Base-by-base conservation (phyloP, 2,329 filamentous ascomycete species). In the Elsinoe arachidis region DNA sequence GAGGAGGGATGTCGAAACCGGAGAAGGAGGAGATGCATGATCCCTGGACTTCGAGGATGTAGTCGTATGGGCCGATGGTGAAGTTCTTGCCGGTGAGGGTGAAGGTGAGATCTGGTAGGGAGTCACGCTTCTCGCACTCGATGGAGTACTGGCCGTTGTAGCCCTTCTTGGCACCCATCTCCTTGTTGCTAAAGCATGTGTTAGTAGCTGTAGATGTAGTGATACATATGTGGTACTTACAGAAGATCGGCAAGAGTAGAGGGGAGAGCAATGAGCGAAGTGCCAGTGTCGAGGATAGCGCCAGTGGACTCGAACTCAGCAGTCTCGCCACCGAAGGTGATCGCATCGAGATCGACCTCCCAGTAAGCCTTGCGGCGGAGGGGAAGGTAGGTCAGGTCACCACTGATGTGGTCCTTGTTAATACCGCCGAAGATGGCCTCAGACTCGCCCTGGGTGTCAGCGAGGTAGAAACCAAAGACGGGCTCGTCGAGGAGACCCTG, bases 321-420 rank as follows among this genome's bases (percentile, higher is more conserved):
- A 64, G 83, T 85, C 69, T 88, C 83, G 55, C 91, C 81, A 66
- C 93, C 95, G 63, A 96, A 90, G 57, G 87, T 84, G 76, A 99
- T 93, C 63, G 90, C 81, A 68, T 97, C 86, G 61, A 99, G 85
- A 68, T 97, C 91, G 57, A 99, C 92, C 81, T 99, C 93, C 93
- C 93, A 99, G 83, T 99, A 99, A 52, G 93, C 93, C 86, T 97
- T 97, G 72, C 93, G 89, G 74, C 93, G 89, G 66, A 99, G 83
- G 57, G 93, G 93, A 65, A 99, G 90, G 74, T 90, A 95, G 71
- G 85, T 88, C 68, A 99, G 82, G 74, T 97, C 86, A 69, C 93
- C 93, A 38, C 80, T 85, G 74, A 82, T 87, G 79, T 93, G 90
- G 70, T 79, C 77, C 76, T 90, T 78, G 74, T 97, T 86, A 61